phyloP scores from a whole-genome alignment of 352 stramenopile genomes.

The Globisporangium okanoganense region DNA sequence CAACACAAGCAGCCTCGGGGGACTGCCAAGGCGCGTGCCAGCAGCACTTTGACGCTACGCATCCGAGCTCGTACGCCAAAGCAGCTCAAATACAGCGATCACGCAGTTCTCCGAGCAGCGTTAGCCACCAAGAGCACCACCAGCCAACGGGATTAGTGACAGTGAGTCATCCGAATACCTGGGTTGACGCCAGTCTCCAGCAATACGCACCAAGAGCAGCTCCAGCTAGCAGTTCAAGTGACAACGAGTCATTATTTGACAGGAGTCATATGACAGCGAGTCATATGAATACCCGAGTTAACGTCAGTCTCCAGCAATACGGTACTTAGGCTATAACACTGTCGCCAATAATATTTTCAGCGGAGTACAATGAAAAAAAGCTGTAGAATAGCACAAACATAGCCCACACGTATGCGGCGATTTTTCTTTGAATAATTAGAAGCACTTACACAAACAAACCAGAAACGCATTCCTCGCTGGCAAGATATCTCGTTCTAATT shows the following conservation, averaged over 20 bases:
- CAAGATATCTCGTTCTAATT: not conserved
- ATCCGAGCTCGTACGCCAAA: constrained; percentile 21
- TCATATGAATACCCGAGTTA: too few relatives aligned
- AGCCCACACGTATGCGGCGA: too few relatives aligned
- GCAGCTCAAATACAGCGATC: not conserved
- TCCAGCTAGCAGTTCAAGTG: too few relatives aligned
- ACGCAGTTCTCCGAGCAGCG: not conserved
- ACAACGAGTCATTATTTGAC: too few relatives aligned
- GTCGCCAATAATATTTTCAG: too few relatives aligned
- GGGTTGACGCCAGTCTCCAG: constrained; percentile 41
- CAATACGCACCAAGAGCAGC: not conserved
- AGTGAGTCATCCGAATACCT: constrained; percentile 52
- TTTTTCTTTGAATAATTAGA: not conserved
- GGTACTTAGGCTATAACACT: too few relatives aligned
- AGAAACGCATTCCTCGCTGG: not conserved
- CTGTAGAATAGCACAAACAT: too few relatives aligned
- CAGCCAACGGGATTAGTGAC: not conserved
- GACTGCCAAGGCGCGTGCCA: constrained; percentile 40
- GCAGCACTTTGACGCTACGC: constrained; percentile 43
- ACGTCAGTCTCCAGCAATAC: too few relatives aligned
- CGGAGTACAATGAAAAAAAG: too few relatives aligned
- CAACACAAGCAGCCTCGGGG: constrained; percentile 25
- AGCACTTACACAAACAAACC: not conserved
- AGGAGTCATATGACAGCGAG: too few relatives aligned
- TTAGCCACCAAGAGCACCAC: not conserved